Evolutionary conservation across 495 filamentous ascomycete species (phyloP).

Genomic region (Podospora conica): DNA sequence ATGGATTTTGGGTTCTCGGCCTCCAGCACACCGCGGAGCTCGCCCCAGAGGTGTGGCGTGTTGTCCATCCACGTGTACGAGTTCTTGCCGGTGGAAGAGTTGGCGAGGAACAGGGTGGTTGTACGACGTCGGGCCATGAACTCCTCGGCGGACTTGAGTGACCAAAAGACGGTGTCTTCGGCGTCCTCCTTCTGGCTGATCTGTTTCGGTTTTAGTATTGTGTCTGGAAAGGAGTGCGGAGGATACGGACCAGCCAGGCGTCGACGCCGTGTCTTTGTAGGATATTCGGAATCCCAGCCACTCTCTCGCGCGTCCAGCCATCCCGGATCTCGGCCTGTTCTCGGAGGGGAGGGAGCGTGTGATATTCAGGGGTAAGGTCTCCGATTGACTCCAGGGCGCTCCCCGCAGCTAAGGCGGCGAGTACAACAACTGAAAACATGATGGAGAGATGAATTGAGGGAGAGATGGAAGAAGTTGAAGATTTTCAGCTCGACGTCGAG

Average conservation of each 20-base stretch:
- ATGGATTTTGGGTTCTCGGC: slow-evolving; percentile 29
- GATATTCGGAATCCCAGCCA: slow-evolving; percentile 31
- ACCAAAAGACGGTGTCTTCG: slow-evolving; percentile 46
- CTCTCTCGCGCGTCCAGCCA: slow-evolving; percentile 36
- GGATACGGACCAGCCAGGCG: slow-evolving; percentile 39
- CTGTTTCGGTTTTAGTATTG: slow-evolving; percentile 14
- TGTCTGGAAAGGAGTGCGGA: background rate
- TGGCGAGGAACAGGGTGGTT: slow-evolving; percentile 37
- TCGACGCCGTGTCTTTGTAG: slow-evolving; percentile 40
- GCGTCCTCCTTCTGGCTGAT: slow-evolving; percentile 46
- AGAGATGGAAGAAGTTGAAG: too few species aligned
- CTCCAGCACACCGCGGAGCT: slow-evolving; percentile 27
- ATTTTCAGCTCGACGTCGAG: background rate
- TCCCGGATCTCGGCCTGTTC: slow-evolving; percentile 39
- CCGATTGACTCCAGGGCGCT: background rate
- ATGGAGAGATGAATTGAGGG: background rate
- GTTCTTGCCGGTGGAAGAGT: slow-evolving; percentile 16
- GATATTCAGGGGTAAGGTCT: slow-evolving; percentile 23
- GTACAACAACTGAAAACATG: background rate
- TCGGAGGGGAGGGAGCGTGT: slow-evolving; percentile 33
- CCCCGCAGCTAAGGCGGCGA: background rate
- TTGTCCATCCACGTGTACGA: slow-evolving; percentile 41
- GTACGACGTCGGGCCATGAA: slow-evolving; percentile 43
- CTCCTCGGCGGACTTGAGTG: slow-evolving; percentile 36
- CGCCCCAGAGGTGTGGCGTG: slow-evolving; percentile 33